Conservation (phyloP, 306 rosid genomes). For the Acacia melanoxylon region DNA sequence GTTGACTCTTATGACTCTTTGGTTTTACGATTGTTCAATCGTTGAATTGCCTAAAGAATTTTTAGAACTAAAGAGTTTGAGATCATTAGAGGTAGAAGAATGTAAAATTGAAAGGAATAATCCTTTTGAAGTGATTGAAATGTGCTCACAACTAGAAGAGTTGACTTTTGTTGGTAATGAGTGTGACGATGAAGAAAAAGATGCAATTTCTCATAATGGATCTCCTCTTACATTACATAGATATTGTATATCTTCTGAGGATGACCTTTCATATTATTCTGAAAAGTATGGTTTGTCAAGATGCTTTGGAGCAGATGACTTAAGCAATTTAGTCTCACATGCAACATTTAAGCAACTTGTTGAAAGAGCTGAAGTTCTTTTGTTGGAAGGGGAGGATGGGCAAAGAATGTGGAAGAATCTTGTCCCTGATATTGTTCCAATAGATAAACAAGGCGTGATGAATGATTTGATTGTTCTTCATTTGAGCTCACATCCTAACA, state of each 20-base stretch:
- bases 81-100: too few species aligned
- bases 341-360: background rate
- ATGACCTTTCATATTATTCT: background rate
- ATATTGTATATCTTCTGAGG: background rate
- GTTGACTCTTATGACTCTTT: too few species aligned
- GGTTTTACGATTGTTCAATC: too few species aligned
- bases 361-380: conserved; percentile 5
- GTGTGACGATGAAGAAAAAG: background rate
- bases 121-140: conserved; percentile 29
- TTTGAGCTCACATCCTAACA: background rate
- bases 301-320: background rate
- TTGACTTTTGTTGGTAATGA: background rate
- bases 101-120: background rate
- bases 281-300: background rate
- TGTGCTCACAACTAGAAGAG: conserved; percentile 26
- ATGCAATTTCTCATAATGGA: background rate
- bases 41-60: too few species aligned
- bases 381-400: background rate
- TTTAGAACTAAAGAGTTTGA: too few species aligned
- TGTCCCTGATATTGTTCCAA: conserved; percentile 24
- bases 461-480: background rate
- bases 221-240: conserved; percentile 14
- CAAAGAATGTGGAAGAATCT: conserved; percentile 13
- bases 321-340: background rate
- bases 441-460: background rate